These are phyloP conservation scores for Cinnamomum micranthum DNA, from an alignment of 164 flowering plant species.

Conservation along the genomic window DNA sequence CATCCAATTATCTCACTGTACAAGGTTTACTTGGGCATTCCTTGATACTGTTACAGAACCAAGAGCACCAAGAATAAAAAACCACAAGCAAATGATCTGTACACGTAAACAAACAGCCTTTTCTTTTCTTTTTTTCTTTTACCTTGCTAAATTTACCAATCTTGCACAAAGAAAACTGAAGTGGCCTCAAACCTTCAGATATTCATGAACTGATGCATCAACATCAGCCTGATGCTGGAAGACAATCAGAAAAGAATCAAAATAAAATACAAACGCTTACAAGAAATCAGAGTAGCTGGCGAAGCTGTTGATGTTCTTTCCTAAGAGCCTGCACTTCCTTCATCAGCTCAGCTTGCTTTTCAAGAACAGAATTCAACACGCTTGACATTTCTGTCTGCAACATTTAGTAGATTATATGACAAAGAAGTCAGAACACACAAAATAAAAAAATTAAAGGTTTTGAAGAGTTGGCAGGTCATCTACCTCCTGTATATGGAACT, in stretches of 20 bases:
- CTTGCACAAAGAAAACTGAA: no score
- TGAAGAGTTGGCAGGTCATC: background rate
- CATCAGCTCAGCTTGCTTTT: slow-evolving; percentile 74
- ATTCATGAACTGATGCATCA: background rate
- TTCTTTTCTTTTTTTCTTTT: no score
- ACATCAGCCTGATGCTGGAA: background rate
- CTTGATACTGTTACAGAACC: no score
- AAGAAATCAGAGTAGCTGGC: slow-evolving; percentile 43
- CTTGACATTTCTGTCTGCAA: slow-evolving; percentile 65
- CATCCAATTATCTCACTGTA: no score
- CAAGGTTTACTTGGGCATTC: no score
- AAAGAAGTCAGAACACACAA: background rate
- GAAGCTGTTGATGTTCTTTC: slow-evolving; percentile 76
- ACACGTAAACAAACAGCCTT: no score
- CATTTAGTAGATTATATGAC: slow-evolving; percentile 2
- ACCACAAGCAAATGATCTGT: no score
- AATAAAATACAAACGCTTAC: background rate
- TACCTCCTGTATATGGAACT: slow-evolving; percentile 74
- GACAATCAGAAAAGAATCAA: background rate
- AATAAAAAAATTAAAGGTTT: background rate
- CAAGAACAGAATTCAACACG: slow-evolving; percentile 44
- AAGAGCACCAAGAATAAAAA: no score
- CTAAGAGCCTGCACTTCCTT: slow-evolving; percentile 71
- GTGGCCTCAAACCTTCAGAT: no score
- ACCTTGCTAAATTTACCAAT: no score